Evolutionary conservation across 2,329 filamentous ascomycete species (phyloP).

Genomic region (Xylariales sp.): DNA sequence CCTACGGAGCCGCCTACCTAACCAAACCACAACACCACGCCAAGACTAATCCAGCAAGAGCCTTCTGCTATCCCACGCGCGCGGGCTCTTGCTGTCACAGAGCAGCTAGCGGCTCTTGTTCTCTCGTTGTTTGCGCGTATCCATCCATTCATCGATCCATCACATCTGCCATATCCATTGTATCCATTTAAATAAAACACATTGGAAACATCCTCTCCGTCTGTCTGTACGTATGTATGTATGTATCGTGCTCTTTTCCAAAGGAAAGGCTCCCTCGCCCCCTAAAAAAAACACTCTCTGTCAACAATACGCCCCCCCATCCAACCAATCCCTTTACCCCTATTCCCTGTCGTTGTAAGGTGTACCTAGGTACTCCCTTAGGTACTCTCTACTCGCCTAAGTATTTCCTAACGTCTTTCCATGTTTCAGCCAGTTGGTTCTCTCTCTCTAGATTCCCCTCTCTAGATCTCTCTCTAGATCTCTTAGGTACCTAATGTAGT

Average conservation of each 20-base stretch:
- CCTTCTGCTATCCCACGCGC: conserved; percentile 18
- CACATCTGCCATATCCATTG: conserved; percentile 1
- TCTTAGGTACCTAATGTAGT: background rate
- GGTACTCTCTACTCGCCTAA: too few species aligned
- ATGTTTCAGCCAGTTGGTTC: background rate
- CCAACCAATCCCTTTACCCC: background rate
- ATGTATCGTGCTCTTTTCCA: background rate
- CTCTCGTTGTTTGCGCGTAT: conserved; percentile 17
- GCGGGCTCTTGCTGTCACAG: conserved; percentile 3
- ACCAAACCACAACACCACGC: background rate
- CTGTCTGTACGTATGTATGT: too few species aligned
- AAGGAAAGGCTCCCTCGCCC: conserved; percentile 15
- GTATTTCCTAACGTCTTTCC: too few species aligned
- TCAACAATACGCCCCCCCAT: conserved; percentile 1
- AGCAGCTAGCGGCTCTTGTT: background rate
- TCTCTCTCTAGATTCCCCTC: background rate
- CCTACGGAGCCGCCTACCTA: too few species aligned
- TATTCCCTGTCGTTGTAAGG: too few species aligned
- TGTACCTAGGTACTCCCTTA: too few species aligned
- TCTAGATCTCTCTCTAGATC: too few species aligned
- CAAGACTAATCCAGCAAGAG: conserved; percentile 5
- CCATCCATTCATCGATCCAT: conserved; percentile 17
- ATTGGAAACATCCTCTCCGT: too few species aligned
- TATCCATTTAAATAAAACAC: too few species aligned
- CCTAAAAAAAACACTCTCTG: background rate